These are phyloP conservation scores for Sporothrix pallida DNA, from an alignment of 2,329 filamentous ascomycete species.

Conservation along the genomic window DNA sequence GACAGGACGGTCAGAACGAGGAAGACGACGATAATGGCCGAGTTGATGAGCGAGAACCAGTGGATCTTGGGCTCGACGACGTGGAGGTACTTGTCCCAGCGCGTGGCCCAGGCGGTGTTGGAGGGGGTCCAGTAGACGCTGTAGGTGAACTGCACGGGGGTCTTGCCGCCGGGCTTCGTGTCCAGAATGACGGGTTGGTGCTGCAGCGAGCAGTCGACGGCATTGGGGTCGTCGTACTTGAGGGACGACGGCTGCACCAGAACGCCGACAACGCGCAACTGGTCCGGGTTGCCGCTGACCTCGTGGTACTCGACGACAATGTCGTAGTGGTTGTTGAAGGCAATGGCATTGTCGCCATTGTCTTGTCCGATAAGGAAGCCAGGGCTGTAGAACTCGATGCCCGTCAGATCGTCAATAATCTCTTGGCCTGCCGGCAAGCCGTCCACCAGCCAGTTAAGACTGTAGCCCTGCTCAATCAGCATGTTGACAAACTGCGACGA, in stretches of 20 bases:
- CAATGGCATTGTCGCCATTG: slow-evolving; percentile 55
- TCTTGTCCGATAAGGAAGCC: slow-evolving; percentile 79
- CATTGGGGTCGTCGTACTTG: slow-evolving; percentile 60
- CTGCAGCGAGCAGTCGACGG: slow-evolving; percentile 66
- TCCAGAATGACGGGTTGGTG: slow-evolving; percentile 67
- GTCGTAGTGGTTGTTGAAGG: slow-evolving; percentile 93
- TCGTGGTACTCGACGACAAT: slow-evolving; percentile 92
- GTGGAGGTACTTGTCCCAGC: slow-evolving; percentile 98
- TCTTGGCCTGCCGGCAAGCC: slow-evolving; percentile 89
- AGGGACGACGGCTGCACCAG: slow-evolving; percentile 82
- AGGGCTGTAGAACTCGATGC: slow-evolving; percentile 84
- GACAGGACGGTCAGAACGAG: slow-evolving; percentile 89
- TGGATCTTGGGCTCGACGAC: slow-evolving; percentile 98
- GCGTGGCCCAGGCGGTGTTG: slow-evolving; percentile 87
- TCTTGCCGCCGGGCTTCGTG: slow-evolving; percentile 59
- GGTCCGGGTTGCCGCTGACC: slow-evolving; percentile 66
- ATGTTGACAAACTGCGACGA: slow-evolving; percentile 80
- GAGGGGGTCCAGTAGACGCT: slow-evolving; percentile 88
- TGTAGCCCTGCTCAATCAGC: slow-evolving; percentile 83
- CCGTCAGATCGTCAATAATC: slow-evolving; percentile 75
- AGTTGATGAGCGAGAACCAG: slow-evolving; percentile 98
- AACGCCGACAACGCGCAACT: slow-evolving; percentile 90
- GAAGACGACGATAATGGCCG: slow-evolving; percentile 91
- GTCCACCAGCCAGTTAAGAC: slow-evolving; percentile 94
- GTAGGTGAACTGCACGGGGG: slow-evolving; percentile 84